Conservation (phyloP, 2,329 filamentous ascomycete genomes). For the Neofusicoccum sp. region DNA sequence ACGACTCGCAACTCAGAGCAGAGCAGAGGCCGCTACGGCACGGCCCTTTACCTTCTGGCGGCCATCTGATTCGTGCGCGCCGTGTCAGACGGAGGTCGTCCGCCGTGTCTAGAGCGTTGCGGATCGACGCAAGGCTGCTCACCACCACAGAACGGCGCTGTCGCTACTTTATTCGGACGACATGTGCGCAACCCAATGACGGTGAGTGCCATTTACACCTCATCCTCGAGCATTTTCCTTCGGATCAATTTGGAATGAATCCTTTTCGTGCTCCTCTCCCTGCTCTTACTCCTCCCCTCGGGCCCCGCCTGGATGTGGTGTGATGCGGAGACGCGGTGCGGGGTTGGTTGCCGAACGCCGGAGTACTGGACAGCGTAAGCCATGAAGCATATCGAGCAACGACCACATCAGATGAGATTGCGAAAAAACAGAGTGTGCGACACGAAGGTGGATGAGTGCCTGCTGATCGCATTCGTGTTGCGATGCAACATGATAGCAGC, state of each 20-base stretch:
- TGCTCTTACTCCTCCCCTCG: not conserved
- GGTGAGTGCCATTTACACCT: not conserved
- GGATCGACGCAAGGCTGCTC: conserved; percentile 13
- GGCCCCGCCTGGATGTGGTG: not conserved
- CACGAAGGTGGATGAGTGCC: not conserved
- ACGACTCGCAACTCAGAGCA: not conserved
- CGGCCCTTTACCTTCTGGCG: conserved; percentile 6
- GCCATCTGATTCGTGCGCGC: not conserved
- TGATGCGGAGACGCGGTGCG: not conserved
- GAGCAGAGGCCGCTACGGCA: conserved; percentile 10
- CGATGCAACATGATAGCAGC: not conserved
- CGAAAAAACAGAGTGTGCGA: not conserved
- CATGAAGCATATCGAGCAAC: not conserved
- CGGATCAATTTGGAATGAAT: not conserved
- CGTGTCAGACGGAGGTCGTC: not conserved
- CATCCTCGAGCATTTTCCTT: not conserved
- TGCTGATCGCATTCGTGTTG: not conserved
- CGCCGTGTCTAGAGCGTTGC: not conserved
- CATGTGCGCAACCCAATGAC: not conserved
- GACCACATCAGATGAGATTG: not conserved
- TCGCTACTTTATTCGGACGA: not conserved
- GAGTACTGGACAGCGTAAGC: not conserved
- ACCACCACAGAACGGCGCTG: not conserved
- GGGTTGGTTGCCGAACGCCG: not conserved
- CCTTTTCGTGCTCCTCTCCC: not conserved